These are phyloP conservation scores for Leishmania amazonensis DNA, from an alignment of 208 protist genomes.

Conservation along the genomic window DNA sequence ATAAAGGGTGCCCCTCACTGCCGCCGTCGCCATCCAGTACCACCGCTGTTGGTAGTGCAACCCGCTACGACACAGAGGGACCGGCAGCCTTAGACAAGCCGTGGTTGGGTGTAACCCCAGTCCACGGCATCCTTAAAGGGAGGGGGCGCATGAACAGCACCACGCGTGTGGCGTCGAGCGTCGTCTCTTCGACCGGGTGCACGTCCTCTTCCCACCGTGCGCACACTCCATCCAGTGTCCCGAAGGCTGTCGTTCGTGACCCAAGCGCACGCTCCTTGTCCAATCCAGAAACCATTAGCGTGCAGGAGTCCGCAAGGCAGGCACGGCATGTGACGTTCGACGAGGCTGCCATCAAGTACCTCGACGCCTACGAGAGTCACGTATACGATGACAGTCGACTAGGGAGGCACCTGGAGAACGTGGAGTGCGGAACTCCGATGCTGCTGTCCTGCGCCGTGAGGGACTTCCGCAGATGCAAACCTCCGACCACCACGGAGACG, in stretches of 20 bases:
- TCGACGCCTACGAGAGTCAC: slow-evolving; percentile 7
- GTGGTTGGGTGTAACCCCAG: not conserved
- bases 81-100: not conserved
- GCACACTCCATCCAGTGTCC: not conserved
- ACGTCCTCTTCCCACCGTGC: not conserved
- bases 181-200: not conserved
- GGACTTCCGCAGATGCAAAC: not conserved
- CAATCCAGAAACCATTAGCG: not conserved
- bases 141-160: not conserved
- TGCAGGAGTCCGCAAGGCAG: not conserved
- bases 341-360: slow-evolving; percentile 15
- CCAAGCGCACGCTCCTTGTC: not conserved
- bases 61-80: no score
- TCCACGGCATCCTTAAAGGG: slow-evolving; percentile 12
- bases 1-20: not conserved
- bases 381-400: slow-evolving; percentile 9
- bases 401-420: not conserved
- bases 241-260: not conserved
- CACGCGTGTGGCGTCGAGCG: not conserved
- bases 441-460: not conserved
- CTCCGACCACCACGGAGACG: not conserved
- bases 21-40: not conserved
- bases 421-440: slow-evolving; percentile 13
- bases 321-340: slow-evolving; percentile 29
- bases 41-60: not conserved